Conservation (phyloP, 371 early-diverging fungal species). For the Mortierella sp. region DNA sequence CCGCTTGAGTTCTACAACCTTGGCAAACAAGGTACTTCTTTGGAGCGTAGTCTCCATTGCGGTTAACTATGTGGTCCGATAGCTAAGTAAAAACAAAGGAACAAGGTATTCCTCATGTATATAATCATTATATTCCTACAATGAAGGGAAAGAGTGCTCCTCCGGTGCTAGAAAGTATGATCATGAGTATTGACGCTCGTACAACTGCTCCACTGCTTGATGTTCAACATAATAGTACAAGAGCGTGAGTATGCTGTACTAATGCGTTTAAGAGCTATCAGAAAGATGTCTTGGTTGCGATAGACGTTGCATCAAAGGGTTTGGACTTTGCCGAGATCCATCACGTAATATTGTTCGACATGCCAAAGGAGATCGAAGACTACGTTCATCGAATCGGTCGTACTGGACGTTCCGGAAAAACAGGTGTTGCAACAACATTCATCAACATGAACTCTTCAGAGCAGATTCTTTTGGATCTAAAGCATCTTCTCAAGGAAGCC, state of each 20-base stretch:
- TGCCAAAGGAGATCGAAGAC: constrained; percentile 97
- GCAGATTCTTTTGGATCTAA: constrained; percentile 92
- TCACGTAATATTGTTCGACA: constrained; percentile 95
- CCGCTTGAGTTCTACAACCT: no score
- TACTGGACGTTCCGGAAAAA: constrained; percentile 98
- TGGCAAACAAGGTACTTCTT: no score
- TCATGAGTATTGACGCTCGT: no score
- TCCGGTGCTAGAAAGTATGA: no score
- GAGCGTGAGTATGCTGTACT: constrained; percentile 85
- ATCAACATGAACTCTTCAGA: constrained; percentile 88
- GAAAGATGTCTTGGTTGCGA: constrained; percentile 91
- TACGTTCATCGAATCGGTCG: constrained; percentile 98
- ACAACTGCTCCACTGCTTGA: neutral
- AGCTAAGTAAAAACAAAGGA: no score
- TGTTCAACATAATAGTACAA: constrained; percentile 59
- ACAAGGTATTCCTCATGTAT: no score
- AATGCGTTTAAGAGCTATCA: constrained; percentile 81
- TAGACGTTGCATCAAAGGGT: constrained; percentile 94
- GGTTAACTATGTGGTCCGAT: no score
- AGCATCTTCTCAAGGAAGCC: constrained; percentile 92
- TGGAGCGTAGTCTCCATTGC: no score
- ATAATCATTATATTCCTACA: no score
- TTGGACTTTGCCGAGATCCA: constrained; percentile 94
- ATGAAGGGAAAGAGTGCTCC: no score
- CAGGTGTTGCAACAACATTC: constrained; percentile 97